Evolutionary conservation across 768 basidiomycete species (phyloP), one percentile per base, ranked within the genome.

Genomic region (Lentinula sp.): DNA sequence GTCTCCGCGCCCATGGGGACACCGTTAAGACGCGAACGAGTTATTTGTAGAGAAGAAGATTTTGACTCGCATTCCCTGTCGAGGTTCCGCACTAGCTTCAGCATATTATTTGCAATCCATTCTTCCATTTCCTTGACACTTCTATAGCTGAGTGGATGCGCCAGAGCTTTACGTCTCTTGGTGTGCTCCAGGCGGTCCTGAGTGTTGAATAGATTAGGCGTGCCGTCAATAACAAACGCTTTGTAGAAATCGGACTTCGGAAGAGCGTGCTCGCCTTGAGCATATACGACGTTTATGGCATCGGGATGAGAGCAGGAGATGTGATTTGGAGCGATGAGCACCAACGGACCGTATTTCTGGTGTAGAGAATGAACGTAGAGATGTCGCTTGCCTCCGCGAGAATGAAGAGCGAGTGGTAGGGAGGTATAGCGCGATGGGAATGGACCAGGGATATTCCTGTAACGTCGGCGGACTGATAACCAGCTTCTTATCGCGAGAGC

Each of bases 161-260:
- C 41, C 18, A 61, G 16, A 15, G 52, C 52, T 20, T 48, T 61
- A 37, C 60, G 52, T 33, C 52, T 52, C 50, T 53, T 43, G 6
- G 60, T 41, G 20, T 61, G 60, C 20, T 45, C 18, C 2, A 16
- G 20, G 37, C 53, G 52, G n/a, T 61, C 37, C 52, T 46, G 36
- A 8, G 60, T 54, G 50, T 53, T 37, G 18, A 61, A 55, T 20
- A 61, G 12, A 33, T 37, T 52, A 35, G 52, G 60, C 16, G 43
- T 54, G 9, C 52, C 60, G 12, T 36, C 45, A 10, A 54, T 28
- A 2, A 61, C 52, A 42, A 61, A 61, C 13, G 45, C 61, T 13
- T 62, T 50, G 49, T 62, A 62, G 56, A 62, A 62, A 32, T 62
- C 56, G 5, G 61, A 54, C 18, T 62, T 62, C 6, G 36, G 37